phyloP scores from a whole-genome alignment of 1,139 yeast genomes.

The Scheffersomyces lignicola region DNA sequence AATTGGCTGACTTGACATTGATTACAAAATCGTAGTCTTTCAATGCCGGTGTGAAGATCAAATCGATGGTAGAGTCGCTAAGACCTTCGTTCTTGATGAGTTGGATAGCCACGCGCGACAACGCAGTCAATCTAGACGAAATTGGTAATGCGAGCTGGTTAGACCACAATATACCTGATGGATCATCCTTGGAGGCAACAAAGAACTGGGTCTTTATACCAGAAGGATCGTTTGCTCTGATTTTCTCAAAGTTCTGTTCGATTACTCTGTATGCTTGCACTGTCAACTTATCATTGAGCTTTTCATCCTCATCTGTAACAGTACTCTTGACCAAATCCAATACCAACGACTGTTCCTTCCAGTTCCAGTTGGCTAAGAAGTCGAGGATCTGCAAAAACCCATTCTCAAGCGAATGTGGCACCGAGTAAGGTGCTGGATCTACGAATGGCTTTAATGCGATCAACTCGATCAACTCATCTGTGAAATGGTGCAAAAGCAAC shows the following conservation, averaged over 20 bases:
- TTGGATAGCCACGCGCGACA: slow-evolving; percentile 73
- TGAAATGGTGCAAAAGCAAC: slow-evolving; percentile 63
- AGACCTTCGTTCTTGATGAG: slow-evolving; percentile 49
- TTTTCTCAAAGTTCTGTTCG: slow-evolving; percentile 60
- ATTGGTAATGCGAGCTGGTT: slow-evolving; percentile 70
- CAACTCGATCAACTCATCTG: slow-evolving; percentile 79
- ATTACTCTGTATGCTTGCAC: slow-evolving; percentile 63
- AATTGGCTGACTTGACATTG: slow-evolving; percentile 48
- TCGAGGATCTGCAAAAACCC: slow-evolving; percentile 78
- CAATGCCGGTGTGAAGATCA: slow-evolving; percentile 76
- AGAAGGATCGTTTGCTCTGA: slow-evolving; percentile 77
- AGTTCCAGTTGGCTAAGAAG: slow-evolving; percentile 84
- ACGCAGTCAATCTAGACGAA: slow-evolving; percentile 83
- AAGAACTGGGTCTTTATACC: slow-evolving; percentile 79
- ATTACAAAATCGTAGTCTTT: slow-evolving; percentile 82
- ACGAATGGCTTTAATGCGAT: slow-evolving; percentile 82
- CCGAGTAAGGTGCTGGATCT: slow-evolving; percentile 78
- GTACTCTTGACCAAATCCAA: slow-evolving; percentile 66
- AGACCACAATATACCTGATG: slow-evolving; percentile 84
- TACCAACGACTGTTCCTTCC: slow-evolving; percentile 85
- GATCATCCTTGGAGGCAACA: slow-evolving; percentile 78
- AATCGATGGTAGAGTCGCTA: slow-evolving; percentile 46
- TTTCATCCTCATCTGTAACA: slow-evolving; percentile 23
- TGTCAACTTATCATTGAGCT: slow-evolving; percentile 63
- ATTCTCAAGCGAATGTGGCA: slow-evolving; percentile 74